These are phyloP conservation scores for Lupinus albus DNA, from an alignment of 306 rosid genomes.

Conservation along the genomic window DNA sequence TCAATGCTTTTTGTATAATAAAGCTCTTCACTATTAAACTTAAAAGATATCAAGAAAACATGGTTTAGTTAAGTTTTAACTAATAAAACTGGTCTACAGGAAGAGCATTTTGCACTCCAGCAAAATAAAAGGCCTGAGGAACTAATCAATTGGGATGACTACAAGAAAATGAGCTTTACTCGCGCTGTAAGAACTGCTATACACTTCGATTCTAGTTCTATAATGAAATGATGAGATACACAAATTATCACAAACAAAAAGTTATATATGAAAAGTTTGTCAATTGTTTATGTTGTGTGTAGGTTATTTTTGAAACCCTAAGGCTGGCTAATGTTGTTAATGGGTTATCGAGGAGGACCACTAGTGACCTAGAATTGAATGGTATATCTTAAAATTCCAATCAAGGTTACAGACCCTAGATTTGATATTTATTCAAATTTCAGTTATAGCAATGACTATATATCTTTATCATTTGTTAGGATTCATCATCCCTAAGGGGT, in stretches of 20 bases:
- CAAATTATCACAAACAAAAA: too few species aligned
- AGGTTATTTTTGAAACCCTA: slow-evolving; percentile 79
- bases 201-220: slow-evolving; percentile 21
- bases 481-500: slow-evolving; percentile 69
- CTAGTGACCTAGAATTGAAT: slow-evolving; percentile 60
- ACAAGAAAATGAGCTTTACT: slow-evolving; percentile 61
- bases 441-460: slow-evolving; percentile 11
- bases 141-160: slow-evolving; percentile 63
- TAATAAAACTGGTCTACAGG: slow-evolving; percentile 43
- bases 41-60: too few species aligned
- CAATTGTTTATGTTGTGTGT: slow-evolving; percentile 12
- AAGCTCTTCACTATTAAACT: too few species aligned
- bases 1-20: neutral
- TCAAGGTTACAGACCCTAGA: neutral
- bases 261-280: too few species aligned
- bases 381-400: slow-evolving; percentile 50
- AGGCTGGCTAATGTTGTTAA: slow-evolving; percentile 71
- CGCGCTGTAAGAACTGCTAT: slow-evolving; percentile 56
- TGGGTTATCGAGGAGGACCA: slow-evolving; percentile 71
- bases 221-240: neutral
- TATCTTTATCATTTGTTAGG: slow-evolving; percentile 47
- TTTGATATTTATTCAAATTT: neutral
- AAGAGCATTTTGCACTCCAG: slow-evolving; percentile 68
- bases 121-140: slow-evolving; percentile 54
- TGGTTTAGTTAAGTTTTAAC: too few species aligned